These are phyloP conservation scores for Botryotinia narcissicola DNA, from an alignment of 2,329 filamentous ascomycete genomes.

Conservation along the genomic window DNA sequence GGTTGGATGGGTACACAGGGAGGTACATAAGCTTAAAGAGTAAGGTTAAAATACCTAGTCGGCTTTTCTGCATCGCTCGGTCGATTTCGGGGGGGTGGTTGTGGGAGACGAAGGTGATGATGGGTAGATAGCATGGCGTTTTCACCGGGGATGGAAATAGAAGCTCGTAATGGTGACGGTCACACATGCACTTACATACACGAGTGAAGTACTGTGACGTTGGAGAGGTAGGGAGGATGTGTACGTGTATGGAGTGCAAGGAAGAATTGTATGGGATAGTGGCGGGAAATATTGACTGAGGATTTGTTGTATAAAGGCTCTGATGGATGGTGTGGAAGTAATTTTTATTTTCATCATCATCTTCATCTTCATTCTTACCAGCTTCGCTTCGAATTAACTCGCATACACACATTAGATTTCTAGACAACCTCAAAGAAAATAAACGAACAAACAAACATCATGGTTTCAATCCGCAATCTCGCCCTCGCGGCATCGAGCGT, in stretches of 20 bases:
- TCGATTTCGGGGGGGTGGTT: no score
- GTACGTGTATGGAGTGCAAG: neutral
- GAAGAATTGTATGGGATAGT: neutral
- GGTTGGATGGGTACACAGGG: neutral
- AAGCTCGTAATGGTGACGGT: neutral
- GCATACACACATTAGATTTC: neutral
- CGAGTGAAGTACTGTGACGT: neutral
- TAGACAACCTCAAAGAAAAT: neutral
- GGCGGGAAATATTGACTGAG: neutral
- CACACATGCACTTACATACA: neutral
- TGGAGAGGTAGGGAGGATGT: neutral
- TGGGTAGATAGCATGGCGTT: neutral
- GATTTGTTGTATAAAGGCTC: neutral
- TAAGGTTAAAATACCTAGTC: neutral
- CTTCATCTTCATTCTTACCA: neutral
- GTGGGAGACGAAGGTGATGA: neutral
- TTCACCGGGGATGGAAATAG: neutral
- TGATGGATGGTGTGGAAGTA: neutral
- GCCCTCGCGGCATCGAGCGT: slow-evolving; percentile 24
- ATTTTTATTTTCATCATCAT: neutral
- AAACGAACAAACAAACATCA: slow-evolving; percentile 5
- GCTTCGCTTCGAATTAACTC: neutral
- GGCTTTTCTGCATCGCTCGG: neutral
- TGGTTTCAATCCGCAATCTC: slow-evolving; percentile 25
- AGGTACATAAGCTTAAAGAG: neutral